These are phyloP conservation scores for Aspergillus tamarii DNA, from an alignment of 2,329 filamentous ascomycete genomes.

Conservation along the genomic window DNA sequence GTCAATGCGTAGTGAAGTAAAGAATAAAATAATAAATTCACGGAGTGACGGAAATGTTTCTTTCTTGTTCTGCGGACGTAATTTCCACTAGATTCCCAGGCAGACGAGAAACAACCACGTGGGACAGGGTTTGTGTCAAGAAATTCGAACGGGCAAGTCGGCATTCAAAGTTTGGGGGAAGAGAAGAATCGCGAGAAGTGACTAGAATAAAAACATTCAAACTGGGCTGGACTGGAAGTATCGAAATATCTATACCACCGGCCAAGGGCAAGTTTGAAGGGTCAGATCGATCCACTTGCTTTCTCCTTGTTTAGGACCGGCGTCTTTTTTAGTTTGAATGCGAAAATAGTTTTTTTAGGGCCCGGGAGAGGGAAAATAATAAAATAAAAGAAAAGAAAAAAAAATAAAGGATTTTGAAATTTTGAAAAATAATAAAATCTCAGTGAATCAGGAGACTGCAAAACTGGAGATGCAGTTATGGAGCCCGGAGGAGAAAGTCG, in stretches of 20 bases:
- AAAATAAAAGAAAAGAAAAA: background rate
- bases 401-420: background rate
- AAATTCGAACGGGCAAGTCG: background rate
- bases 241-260: slow-evolving; percentile 15
- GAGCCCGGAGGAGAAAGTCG: background rate
- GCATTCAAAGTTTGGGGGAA: background rate
- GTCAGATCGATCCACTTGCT: slow-evolving; percentile 30
- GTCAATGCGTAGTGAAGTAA: slow-evolving; percentile 3
- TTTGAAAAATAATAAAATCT: slow-evolving; percentile 4
- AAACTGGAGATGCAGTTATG: background rate
- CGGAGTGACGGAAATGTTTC: slow-evolving; percentile 5
- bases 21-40: slow-evolving; percentile 3
- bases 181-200: slow-evolving; percentile 4
- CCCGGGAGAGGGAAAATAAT: background rate
- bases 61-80: slow-evolving; percentile 1
- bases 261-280: slow-evolving; percentile 24
- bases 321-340: slow-evolving; percentile 15
- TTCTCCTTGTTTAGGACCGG: slow-evolving; percentile 15
- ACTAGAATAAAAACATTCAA: slow-evolving; percentile 13
- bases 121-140: slow-evolving; percentile 2
- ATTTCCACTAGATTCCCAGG: slow-evolving; percentile 3
- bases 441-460: slow-evolving; percentile 10
- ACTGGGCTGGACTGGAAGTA: slow-evolving; percentile 10
- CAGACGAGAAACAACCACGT: slow-evolving; percentile 9
- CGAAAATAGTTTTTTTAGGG: slow-evolving; percentile 11